These are phyloP conservation scores for Scenedesmus sp. DNA, from an alignment of 163 green algal species.

Conservation along the genomic window DNA sequence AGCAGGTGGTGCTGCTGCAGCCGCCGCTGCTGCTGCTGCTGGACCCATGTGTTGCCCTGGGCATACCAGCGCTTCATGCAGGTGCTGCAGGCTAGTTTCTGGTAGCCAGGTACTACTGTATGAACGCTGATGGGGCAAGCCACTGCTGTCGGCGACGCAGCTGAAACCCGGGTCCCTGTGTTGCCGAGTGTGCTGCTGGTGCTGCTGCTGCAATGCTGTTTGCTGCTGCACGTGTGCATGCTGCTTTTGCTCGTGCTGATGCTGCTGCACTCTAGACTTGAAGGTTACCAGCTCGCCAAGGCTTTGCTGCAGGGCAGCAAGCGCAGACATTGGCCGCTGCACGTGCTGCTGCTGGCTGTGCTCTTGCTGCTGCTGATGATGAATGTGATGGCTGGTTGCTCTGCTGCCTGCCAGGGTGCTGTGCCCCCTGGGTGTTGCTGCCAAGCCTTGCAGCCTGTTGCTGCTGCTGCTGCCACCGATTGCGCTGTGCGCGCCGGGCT, in stretches of 20 bases:
- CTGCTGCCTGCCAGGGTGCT: background rate
- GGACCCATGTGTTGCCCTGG: background rate
- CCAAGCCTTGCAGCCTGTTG: background rate
- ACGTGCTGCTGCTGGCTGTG: constrained; percentile 17
- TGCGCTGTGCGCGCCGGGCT: background rate
- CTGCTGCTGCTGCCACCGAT: background rate
- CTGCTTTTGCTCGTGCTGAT: constrained; percentile 22
- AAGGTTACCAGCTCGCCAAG: constrained; percentile 31
- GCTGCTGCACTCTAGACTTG: background rate
- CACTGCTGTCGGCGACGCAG: background rate
- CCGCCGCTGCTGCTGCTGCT: background rate
- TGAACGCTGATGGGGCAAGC: background rate
- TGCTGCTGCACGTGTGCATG: background rate
- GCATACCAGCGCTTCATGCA: background rate
- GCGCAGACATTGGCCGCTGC: constrained; percentile 6
- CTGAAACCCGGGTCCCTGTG: background rate
- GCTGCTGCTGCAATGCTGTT: background rate
- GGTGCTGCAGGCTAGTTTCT: background rate
- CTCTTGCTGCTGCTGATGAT: background rate
- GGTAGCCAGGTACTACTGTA: constrained; percentile 30
- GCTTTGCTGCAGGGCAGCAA: constrained; percentile 44
- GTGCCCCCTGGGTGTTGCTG: background rate
- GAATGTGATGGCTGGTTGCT: background rate
- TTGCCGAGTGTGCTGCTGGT: background rate
- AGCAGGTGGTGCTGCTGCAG: no score